Conservation (phyloP, 306 rosid species). For the Datisca glomerata region DNA sequence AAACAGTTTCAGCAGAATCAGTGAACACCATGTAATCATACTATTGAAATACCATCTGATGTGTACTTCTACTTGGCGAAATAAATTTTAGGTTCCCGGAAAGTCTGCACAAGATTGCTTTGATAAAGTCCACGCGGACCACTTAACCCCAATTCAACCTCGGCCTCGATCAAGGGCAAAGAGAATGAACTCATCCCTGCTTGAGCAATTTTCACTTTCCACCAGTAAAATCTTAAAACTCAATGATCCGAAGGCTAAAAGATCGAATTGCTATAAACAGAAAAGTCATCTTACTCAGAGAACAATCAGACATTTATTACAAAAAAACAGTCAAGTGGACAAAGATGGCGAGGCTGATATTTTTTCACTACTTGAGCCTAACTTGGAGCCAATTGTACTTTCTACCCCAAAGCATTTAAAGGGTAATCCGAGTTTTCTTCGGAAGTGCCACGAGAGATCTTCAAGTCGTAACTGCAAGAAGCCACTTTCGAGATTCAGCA, state of each 20-base stretch:
- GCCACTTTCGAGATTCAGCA: slow-evolving; percentile 41
- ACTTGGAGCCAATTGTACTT: slow-evolving; percentile 20
- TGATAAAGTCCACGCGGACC: slow-evolving; percentile 50
- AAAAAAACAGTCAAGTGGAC: slow-evolving; percentile 23
- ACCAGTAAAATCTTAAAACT: slow-evolving; percentile 59
- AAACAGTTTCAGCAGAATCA: too few species aligned
- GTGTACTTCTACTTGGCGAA: slow-evolving; percentile 7
- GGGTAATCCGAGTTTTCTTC: slow-evolving; percentile 26
- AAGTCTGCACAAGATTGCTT: slow-evolving; percentile 92
- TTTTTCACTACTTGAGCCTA: slow-evolving; percentile 66
- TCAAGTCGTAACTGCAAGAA: slow-evolving; percentile 37
- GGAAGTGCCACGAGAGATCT: slow-evolving; percentile 26
- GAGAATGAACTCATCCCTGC: slow-evolving; percentile 31
- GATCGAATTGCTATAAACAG: slow-evolving; percentile 22
- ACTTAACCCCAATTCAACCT: slow-evolving; percentile 49
- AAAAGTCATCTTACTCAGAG: slow-evolving; percentile 36
- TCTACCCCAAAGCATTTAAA: slow-evolving; percentile 43
- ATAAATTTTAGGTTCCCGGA: slow-evolving; percentile 61
- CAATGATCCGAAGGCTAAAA: slow-evolving; percentile 18
- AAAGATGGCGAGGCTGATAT: slow-evolving; percentile 49
- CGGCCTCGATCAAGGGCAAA: slow-evolving; percentile 51
- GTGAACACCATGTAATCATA: background rate
- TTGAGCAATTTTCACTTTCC: slow-evolving; percentile 36
- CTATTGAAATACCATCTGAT: background rate
- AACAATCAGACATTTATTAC: slow-evolving; percentile 35